Conservation (phyloP, 2,329 filamentous ascomycete species). For the Fusarium sp. region DNA sequence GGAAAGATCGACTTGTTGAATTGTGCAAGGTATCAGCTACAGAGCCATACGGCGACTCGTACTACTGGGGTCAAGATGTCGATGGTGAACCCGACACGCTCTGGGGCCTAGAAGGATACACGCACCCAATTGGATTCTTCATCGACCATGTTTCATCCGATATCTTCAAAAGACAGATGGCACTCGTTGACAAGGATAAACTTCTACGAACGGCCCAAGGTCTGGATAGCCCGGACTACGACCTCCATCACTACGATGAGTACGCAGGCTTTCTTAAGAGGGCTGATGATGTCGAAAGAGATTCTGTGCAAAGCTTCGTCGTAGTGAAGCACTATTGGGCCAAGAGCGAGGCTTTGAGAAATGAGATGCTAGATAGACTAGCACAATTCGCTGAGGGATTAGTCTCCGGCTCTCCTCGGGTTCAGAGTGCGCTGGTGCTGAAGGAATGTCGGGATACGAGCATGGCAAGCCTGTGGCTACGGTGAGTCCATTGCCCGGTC, state of each 20-base stretch:
- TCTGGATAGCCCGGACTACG: not conserved
- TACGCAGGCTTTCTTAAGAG: not conserved
- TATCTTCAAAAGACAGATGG: not conserved
- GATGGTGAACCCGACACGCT: not conserved
- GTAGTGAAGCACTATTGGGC: not conserved
- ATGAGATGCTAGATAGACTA: rapidly evolving
- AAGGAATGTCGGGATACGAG: not conserved
- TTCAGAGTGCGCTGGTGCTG: not conserved
- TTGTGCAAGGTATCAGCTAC: not conserved
- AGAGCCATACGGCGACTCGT: not conserved
- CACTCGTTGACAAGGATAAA: not conserved
- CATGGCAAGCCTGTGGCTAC: not conserved
- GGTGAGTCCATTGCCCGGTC: not conserved
- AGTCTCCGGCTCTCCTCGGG: not conserved
- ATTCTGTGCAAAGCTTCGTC: not conserved
- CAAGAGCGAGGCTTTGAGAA: not conserved
- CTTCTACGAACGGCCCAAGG: not conserved
- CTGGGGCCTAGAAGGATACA: not conserved
- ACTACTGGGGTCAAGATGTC: not conserved
- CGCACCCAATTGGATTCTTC: not conserved
- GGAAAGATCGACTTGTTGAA: not conserved
- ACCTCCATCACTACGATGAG: not conserved
- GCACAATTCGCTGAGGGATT: not conserved
- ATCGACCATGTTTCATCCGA: not conserved
- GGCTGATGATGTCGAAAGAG: not conserved